phyloP scores from a whole-genome alignment of 768 basidiomycete genomes.

The Suillus fuscotomentosus region DNA sequence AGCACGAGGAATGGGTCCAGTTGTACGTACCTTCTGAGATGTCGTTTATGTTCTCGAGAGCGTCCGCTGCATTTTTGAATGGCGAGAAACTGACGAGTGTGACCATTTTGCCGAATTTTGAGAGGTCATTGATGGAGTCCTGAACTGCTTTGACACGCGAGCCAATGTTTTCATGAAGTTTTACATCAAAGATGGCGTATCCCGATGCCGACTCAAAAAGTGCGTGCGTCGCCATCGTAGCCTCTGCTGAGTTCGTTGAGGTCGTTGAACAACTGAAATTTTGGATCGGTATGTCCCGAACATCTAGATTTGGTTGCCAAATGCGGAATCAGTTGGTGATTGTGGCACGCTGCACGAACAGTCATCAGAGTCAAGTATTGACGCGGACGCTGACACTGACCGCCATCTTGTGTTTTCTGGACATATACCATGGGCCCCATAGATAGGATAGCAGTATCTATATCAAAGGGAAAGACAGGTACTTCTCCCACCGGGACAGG shows the following conservation, averaged over 20 bases:
- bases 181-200: constrained; percentile 89
- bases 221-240: constrained; percentile 72
- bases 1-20: background rate
- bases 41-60: constrained; percentile 94
- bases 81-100: constrained; percentile 87
- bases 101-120: constrained; percentile 93
- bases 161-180: constrained; percentile 85
- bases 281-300: constrained; percentile 14
- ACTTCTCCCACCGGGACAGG: too few relatives aligned
- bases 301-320: too few relatives aligned
- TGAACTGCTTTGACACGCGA: constrained; percentile 76
- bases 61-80: constrained; percentile 91
- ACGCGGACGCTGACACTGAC: too few relatives aligned
- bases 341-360: too few relatives aligned
- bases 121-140: constrained; percentile 81
- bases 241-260: constrained; percentile 26
- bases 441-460: too few relatives aligned
- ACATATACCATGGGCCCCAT: too few relatives aligned
- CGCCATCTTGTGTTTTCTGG: too few relatives aligned
- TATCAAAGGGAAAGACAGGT: too few relatives aligned
- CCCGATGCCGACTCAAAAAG: constrained; percentile 94
- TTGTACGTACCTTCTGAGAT: constrained; percentile 80
- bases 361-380: too few relatives aligned
- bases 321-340: too few relatives aligned
- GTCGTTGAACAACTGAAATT: constrained; percentile 31